Evolutionary conservation across 768 basidiomycete species (phyloP).

Genomic region (Mycena galopus): DNA sequence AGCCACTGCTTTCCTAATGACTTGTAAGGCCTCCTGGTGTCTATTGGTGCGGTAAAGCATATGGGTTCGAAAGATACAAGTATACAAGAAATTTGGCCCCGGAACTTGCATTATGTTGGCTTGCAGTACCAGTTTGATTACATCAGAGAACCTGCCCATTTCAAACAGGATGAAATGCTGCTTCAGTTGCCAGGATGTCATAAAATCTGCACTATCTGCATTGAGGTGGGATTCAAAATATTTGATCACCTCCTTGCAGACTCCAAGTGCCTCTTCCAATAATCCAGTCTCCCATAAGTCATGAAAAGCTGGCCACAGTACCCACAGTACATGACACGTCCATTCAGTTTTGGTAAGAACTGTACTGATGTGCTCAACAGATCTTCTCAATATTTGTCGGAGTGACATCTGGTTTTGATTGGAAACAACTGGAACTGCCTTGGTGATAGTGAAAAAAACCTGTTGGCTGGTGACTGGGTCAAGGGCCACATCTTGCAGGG

Average conservation of each 20-base stretch:
- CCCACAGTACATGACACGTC: no score
- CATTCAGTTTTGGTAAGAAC: background rate
- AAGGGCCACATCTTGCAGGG: background rate
- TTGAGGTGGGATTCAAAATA: background rate
- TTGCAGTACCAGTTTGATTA: background rate
- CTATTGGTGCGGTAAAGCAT: background rate
- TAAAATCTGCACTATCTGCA: background rate
- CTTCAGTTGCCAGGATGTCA: background rate
- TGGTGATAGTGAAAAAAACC: background rate
- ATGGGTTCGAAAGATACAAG: background rate
- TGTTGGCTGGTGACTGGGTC: background rate
- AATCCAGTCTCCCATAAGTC: background rate
- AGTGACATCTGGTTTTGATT: background rate
- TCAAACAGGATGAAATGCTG: background rate
- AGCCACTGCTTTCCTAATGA: background rate
- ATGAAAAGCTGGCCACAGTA: background rate
- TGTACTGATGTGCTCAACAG: background rate
- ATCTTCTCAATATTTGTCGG: background rate
- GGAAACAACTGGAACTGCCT: background rate
- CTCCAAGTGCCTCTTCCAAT: background rate
- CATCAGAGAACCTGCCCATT: conserved; percentile 1
- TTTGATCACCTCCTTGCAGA: background rate
- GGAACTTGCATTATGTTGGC: no score
- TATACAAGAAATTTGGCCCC: background rate
- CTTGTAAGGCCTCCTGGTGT: background rate